A percentile compares a stretch with the other conserved stretches of the same genome.
Conservation (phyloP, 2,329 filamentous ascomycete genomes). For the Hymenoscyphus repandus region DNA sequence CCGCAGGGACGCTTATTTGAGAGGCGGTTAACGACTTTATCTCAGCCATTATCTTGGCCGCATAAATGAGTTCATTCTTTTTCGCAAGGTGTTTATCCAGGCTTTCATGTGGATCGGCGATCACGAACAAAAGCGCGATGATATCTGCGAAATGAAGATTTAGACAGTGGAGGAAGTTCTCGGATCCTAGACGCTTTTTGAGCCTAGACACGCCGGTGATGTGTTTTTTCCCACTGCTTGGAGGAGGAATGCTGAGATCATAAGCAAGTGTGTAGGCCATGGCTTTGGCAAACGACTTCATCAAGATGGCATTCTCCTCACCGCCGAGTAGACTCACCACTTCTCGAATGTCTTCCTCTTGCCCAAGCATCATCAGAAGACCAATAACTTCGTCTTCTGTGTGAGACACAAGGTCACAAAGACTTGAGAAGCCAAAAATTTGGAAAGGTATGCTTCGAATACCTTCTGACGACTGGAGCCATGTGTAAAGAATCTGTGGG, state of each 20-base stretch:
- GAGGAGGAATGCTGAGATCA: slow-evolving; percentile 52
- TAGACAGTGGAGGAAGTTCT: slow-evolving; percentile 57
- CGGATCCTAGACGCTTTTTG: slow-evolving; percentile 62
- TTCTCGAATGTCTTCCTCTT: slow-evolving; percentile 55
- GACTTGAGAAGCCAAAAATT: slow-evolving; percentile 73
- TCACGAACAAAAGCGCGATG: slow-evolving; percentile 68
- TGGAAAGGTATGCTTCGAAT: slow-evolving; percentile 72
- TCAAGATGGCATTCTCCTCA: slow-evolving; percentile 53
- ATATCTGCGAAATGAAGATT: slow-evolving; percentile 71
- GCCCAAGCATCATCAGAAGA: slow-evolving; percentile 75
- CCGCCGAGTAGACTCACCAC: slow-evolving; percentile 54
- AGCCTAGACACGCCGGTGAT: slow-evolving; percentile 61
- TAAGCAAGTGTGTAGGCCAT: slow-evolving; percentile 80
- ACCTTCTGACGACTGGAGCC: slow-evolving; percentile 54
- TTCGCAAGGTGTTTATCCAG: slow-evolving; percentile 63
- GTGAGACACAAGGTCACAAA: slow-evolving; percentile 64
- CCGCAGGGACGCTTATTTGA: slow-evolving; percentile 58
- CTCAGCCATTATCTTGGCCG: slow-evolving; percentile 57
- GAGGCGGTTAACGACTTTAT: slow-evolving; percentile 70
- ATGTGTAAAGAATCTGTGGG: slow-evolving; percentile 85
- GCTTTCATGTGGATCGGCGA: slow-evolving; percentile 71
- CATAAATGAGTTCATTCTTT: slow-evolving; percentile 51
- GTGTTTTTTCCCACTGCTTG: slow-evolving; percentile 35
- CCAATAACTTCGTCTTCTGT: slow-evolving; percentile 74
- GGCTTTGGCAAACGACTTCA: slow-evolving; percentile 67